Evolutionary conservation across 257 asterid species (phyloP), one percentile per base, ranked within the genome.

Genomic region (Leonotis leonurus): DNA sequence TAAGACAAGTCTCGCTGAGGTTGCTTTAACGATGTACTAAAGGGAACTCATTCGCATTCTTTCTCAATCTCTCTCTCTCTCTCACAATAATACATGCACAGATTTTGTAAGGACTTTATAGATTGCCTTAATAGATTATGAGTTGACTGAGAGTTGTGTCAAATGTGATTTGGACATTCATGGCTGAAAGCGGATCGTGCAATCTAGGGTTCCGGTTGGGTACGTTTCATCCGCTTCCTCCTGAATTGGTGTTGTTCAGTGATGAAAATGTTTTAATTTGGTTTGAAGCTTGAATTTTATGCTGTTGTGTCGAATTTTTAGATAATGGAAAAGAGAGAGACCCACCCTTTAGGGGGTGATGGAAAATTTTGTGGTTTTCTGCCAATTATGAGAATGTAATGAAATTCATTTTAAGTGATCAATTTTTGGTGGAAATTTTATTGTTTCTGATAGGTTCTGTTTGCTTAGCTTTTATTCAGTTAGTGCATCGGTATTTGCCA

Each of bases 151-250:
- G 56, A 39, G 56, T 17, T 45, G 27, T 52, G 63, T 48, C 49
- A 41, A 32, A 73, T 33, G 69, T 64, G 75, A 70, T 74, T 60
- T 73, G 48, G 57, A 56, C 59, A 40, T 73, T 67, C 70, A 85
- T 85, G 94, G 80, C 76, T 53, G 89, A 76, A 62, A 76, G 69
- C 70, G 83, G 93, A 78, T 78, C 87, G 61, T 64, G 32, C 68
- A 65, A 75, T 80, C 67, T 71, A 60, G 89, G 85, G 70, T 73
- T 74, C 56, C 84, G 82, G 64, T 64, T 69, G 74, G 94, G 94
- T 82, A 80, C 13, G 50, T 8, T 65, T 49, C 49, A 49, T 51
- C 6, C 9, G 24, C 10, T 56, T 26, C 4, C 12, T 21, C 16
- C 8, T 40, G 62, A 30, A 8, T 18, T 22, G 54, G 48, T 58